These are phyloP conservation scores for Melaleuca alternifolia DNA, from an alignment of 345 rosid genomes.

Conservation along the genomic window DNA sequence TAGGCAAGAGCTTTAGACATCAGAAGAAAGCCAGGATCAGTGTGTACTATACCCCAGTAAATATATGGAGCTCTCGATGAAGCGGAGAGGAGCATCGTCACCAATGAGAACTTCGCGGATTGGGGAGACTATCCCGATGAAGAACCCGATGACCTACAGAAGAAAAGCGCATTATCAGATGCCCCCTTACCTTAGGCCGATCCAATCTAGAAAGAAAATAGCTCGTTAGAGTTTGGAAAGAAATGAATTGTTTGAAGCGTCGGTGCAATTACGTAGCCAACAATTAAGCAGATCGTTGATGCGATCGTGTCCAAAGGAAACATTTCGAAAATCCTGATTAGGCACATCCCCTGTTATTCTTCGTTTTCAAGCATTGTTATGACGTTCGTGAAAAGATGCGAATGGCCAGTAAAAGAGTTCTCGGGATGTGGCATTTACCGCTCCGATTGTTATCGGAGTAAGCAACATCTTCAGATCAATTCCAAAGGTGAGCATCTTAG, in stretches of 20 bases:
- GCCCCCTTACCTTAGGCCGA: not conserved
- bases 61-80: constrained; percentile 14
- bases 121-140: constrained; percentile 20
- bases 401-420: not conserved
- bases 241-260: not conserved
- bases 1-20: not conserved
- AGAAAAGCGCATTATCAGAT: not conserved
- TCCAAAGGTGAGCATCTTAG: not conserved
- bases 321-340: not conserved
- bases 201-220: not conserved
- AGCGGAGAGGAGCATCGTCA: constrained; percentile 23
- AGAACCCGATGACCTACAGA: constrained; percentile 25
- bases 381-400: not conserved
- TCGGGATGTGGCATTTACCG: not conserved
- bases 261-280: not conserved
- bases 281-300: not conserved
- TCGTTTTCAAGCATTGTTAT: not conserved
- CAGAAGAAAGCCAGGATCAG: not conserved
- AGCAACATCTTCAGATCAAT: constrained; percentile 20
- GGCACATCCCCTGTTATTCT: not conserved
- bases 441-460: constrained; percentile 24
- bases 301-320: not conserved
- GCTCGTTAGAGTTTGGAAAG: not conserved
- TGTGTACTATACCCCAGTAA: constrained; percentile 18
- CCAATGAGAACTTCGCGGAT: constrained; percentile 19